phyloP scores from a whole-genome alignment of 164 flowering plant species.

The Piper betle region DNA sequence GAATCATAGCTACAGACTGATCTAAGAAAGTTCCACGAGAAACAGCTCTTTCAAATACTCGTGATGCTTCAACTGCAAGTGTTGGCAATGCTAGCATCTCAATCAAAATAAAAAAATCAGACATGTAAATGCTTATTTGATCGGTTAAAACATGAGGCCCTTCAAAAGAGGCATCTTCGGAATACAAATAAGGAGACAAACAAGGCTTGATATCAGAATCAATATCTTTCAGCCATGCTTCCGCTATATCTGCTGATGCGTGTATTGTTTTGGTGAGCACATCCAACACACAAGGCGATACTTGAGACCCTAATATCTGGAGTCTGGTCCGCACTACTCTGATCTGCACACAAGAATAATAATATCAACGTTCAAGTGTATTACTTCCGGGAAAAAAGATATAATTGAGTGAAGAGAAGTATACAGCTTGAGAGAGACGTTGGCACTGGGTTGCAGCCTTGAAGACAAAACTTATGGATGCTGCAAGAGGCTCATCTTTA shows the following conservation, averaged over 20 bases:
- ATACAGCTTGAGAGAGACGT: conserved; percentile 87
- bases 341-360: conserved; percentile 45
- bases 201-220: conserved; percentile 39
- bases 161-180: conserved; percentile 40
- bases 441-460: conserved; percentile 88
- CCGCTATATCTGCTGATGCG: conserved; percentile 77
- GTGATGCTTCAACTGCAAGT: conserved; percentile 78
- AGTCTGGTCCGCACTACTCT: conserved; percentile 68
- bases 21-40: conserved; percentile 58
- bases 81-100: conserved; percentile 87
- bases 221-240: conserved; percentile 66
- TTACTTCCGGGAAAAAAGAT: neutral
- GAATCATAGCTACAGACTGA: no score
- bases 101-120: conserved; percentile 65
- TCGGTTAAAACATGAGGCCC: conserved; percentile 29
- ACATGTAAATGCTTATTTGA: conserved; percentile 36
- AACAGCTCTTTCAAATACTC: conserved; percentile 85
- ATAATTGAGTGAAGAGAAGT: conserved; percentile 5
- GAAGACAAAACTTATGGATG: conserved; percentile 62
- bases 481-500: conserved; percentile 75
- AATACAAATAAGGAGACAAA: conserved; percentile 31
- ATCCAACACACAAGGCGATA: conserved; percentile 71
- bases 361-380: conserved; percentile 1
- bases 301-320: conserved; percentile 61
- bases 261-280: conserved; percentile 59